These are phyloP conservation scores for Noccaea bulbosa DNA, from an alignment of 345 rosid genomes.

Conservation along the genomic window DNA sequence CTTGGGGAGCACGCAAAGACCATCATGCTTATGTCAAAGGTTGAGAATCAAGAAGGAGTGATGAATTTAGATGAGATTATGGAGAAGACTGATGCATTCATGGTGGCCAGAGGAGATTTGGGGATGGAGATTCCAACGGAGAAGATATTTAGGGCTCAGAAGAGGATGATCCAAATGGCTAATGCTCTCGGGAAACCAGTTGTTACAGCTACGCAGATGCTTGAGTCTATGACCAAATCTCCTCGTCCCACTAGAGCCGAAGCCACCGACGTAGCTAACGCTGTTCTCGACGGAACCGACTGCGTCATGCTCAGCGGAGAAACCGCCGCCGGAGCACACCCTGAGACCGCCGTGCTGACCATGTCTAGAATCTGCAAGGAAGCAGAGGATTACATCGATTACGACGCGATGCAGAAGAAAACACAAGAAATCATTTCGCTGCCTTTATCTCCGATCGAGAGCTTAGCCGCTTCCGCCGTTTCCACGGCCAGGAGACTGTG, in stretches of 20 bases:
- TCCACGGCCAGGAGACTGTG: slow-evolving; percentile 49
- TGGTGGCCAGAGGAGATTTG: slow-evolving; percentile 81
- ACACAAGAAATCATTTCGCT: slow-evolving; percentile 49
- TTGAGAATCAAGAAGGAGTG: slow-evolving; percentile 79
- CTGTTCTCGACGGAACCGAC: slow-evolving; percentile 76
- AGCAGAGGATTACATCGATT: slow-evolving; percentile 60
- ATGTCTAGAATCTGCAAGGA: slow-evolving; percentile 72
- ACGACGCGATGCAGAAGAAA: slow-evolving; percentile 55
- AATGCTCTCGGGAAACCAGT: slow-evolving; percentile 71
- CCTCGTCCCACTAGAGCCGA: slow-evolving; percentile 80
- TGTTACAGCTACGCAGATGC: slow-evolving; percentile 62
- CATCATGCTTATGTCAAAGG: slow-evolving; percentile 49
- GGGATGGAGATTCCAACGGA: slow-evolving; percentile 85
- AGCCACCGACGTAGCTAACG: slow-evolving; percentile 82
- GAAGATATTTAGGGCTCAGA: slow-evolving; percentile 75
- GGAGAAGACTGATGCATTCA: slow-evolving; percentile 71
- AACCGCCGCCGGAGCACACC: slow-evolving; percentile 76
- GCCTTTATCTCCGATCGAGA: slow-evolving; percentile 64
- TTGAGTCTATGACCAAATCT: slow-evolving; percentile 73
- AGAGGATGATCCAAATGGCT: slow-evolving; percentile 65
- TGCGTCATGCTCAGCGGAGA: slow-evolving; percentile 83
- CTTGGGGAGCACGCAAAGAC: slow-evolving; percentile 52
- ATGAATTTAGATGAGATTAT: slow-evolving; percentile 61
- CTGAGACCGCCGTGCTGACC: slow-evolving; percentile 58
- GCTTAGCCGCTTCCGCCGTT: slow-evolving; percentile 65